Evolutionary conservation across 1,284 basidiomycete genomes (phyloP).

Genomic region (Trichosporon ovoides): DNA sequence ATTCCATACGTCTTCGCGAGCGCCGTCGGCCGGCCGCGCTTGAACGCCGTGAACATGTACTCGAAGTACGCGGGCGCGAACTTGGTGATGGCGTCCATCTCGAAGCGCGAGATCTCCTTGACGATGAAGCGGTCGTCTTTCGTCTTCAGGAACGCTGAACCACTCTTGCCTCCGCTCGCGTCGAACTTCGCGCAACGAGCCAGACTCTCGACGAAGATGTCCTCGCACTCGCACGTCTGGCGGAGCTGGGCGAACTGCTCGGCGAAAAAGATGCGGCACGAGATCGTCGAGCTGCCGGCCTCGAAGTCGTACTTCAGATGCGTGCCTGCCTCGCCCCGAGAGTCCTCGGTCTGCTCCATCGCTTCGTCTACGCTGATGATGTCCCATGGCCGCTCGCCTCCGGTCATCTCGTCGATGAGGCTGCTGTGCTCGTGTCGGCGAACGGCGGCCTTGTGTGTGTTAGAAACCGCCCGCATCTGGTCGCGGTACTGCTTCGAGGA

Average conservation of each 20-base stretch:
- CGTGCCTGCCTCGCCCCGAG: constrained; percentile 37
- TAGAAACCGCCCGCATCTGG: constrained; percentile 65
- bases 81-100: constrained; percentile 90
- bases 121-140: constrained; percentile 97
- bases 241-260: constrained; percentile 96
- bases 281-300: constrained; percentile 84
- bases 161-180: constrained; percentile 90
- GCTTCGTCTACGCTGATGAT: constrained; percentile 60
- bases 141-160: constrained; percentile 93
- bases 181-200: constrained; percentile 96
- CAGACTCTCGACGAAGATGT: constrained; percentile 86
- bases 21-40: constrained; percentile 82
- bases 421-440: constrained; percentile 16
- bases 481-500: constrained; percentile 87
- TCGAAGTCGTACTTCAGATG: constrained; percentile 64
- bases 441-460: constrained; percentile 6
- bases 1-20: constrained; percentile 97
- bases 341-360: constrained; percentile 41
- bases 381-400: constrained; percentile 56
- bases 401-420: constrained; percentile 12
- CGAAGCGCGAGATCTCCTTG: constrained; percentile 87
- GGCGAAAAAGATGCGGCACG: constrained; percentile 91
- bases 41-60: constrained; percentile 73
- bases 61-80: constrained; percentile 98
- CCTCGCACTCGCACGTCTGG: constrained; percentile 85